A percentile compares a stretch with the other conserved stretches of the same genome.
Conservation (phyloP, 345 rosid species). For the Microcos paniculata region DNA sequence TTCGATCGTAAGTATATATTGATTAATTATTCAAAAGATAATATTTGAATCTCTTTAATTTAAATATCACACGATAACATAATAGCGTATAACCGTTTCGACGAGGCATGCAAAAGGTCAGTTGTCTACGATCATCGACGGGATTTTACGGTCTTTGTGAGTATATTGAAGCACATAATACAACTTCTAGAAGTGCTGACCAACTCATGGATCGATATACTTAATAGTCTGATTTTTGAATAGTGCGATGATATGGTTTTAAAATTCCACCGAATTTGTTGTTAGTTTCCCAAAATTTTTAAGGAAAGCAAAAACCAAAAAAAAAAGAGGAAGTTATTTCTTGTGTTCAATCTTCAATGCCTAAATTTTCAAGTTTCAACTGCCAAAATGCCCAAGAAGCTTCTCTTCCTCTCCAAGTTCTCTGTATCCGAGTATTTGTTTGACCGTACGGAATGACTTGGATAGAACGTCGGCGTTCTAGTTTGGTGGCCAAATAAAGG, state of each 20-base stretch:
- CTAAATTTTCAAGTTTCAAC: not conserved
- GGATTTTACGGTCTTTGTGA: too few relatives aligned
- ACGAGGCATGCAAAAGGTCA: too few relatives aligned
- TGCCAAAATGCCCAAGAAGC: not conserved
- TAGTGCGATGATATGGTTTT: too few relatives aligned
- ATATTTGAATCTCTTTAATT: too few relatives aligned
- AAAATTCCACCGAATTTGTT: not conserved
- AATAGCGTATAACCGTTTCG: too few relatives aligned
- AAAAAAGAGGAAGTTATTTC: not conserved
- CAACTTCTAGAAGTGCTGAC: not conserved
- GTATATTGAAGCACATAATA: not conserved
- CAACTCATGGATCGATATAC: not conserved
- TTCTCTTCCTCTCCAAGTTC: not conserved
- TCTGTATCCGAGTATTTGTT: not conserved
- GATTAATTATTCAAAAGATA: too few relatives aligned
- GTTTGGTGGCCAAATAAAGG: conserved; percentile 10
- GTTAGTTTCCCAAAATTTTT: not conserved
- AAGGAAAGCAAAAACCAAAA: not conserved
- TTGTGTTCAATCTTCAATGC: not conserved
- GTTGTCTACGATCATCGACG: too few relatives aligned
- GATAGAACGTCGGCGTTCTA: conserved; percentile 6
- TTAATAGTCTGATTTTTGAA: too few relatives aligned
- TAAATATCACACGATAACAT: too few relatives aligned
- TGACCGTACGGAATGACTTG: not conserved
- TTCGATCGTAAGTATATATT: too few relatives aligned